Conservation (phyloP, 225 moss, liverwort and hornwort species). For the Physcomitrellopsis africana region DNA sequence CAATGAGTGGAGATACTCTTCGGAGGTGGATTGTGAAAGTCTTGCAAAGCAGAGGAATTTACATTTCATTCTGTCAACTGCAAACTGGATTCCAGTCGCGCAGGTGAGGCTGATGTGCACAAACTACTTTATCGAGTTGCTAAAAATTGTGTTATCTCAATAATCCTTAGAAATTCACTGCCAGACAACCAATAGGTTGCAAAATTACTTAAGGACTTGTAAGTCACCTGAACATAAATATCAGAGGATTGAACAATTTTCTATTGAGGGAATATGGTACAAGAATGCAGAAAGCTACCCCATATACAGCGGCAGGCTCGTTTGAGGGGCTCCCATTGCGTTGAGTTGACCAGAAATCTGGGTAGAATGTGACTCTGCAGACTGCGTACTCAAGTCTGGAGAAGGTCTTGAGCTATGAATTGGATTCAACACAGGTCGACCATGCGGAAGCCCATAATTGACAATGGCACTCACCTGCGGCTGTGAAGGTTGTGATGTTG, state of each 20-base stretch:
- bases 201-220: not conserved
- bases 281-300: conserved; percentile 39
- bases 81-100: not conserved
- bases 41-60: not conserved
- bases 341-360: conserved; percentile 49
- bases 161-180: not conserved
- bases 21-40: not conserved
- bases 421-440: conserved; percentile 30
- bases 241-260: conserved; percentile 31
- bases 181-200: not conserved
- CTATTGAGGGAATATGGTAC: conserved; percentile 50
- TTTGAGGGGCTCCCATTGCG: conserved; percentile 47
- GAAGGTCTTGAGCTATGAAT: conserved; percentile 48
- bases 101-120: not conserved
- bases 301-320: conserved; percentile 61
- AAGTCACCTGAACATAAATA: conserved; percentile 15
- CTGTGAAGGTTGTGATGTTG: conserved; percentile 25
- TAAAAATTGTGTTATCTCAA: not conserved
- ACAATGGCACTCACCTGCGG: conserved; percentile 48
- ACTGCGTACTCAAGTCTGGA: conserved; percentile 67
- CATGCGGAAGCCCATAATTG: conserved; percentile 34
- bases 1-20: not conserved
- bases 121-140: not conserved
- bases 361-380: conserved; percentile 56
- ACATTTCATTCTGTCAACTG: not conserved